Percentiles rank a stretch among this genome's conserved stretches.
Evolutionary conservation across 306 rosid species (phyloP).

Genomic region (Benincasa hispida): DNA sequence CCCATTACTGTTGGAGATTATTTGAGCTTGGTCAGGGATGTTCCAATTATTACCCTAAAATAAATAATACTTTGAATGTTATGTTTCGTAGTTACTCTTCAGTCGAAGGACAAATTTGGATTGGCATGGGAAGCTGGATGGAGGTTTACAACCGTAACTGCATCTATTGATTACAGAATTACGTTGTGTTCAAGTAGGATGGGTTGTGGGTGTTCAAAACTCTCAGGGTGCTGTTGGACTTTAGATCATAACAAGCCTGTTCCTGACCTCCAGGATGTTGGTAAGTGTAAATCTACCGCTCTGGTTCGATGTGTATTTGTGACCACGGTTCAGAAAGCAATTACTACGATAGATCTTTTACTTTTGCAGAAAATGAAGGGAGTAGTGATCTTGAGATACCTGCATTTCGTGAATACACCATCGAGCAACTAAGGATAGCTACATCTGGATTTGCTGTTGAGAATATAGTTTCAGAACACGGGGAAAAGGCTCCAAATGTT

Average conservation of each 20-base stretch:
- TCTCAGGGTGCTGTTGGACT: constrained; percentile 39
- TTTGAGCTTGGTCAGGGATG: not conserved
- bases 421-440: constrained; percentile 73
- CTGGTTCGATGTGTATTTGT: not conserved
- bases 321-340: constrained; percentile 5
- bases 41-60: not conserved
- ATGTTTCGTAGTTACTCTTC: constrained; percentile 9
- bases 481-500: constrained; percentile 96
- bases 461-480: constrained; percentile 96
- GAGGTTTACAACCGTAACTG: not conserved
- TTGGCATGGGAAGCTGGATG: constrained; percentile 8
- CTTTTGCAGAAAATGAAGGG: constrained; percentile 50
- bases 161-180: not conserved
- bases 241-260: constrained; percentile 27
- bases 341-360: constrained; percentile 12
- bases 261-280: constrained; percentile 30
- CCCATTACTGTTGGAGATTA: not conserved
- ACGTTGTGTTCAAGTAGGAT: constrained; percentile 33
- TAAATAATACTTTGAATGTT: not conserved
- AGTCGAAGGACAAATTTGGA: constrained; percentile 9
- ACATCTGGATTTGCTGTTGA: constrained; percentile 80
- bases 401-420: constrained; percentile 53
- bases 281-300: constrained; percentile 30
- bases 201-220: constrained; percentile 78
- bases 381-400: constrained; percentile 53